Evolutionary conservation across 164 flowering plant genomes (phyloP).

Genomic region (Macadamia tetraphylla): DNA sequence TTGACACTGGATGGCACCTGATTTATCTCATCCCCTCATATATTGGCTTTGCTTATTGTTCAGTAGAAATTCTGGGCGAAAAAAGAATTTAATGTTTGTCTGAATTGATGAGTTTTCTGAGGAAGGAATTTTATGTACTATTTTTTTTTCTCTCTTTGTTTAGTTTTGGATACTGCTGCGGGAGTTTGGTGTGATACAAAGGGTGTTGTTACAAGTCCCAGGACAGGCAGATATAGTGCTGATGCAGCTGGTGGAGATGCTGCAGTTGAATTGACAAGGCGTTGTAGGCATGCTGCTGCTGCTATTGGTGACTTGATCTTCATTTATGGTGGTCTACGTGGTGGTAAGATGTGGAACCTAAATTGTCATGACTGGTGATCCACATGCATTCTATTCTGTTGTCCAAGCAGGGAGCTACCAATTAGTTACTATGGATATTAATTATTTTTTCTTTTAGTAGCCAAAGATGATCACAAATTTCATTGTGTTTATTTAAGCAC

Average conservation of each 20-base stretch:
- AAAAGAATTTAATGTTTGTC: no score
- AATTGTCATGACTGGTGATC: neutral
- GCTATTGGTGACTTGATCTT: conserved; percentile 93
- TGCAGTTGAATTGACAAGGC: conserved; percentile 91
- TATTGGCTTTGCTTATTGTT: no score
- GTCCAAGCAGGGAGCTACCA: neutral
- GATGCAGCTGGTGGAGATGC: conserved; percentile 99
- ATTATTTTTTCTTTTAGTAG: neutral
- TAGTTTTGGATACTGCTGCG: conserved; percentile 99
- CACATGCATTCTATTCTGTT: neutral
- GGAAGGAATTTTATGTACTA: neutral
- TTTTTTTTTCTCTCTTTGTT: conserved; percentile 15
- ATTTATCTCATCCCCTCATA: no score
- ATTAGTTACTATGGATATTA: neutral
- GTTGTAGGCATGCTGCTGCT: conserved; percentile 99
- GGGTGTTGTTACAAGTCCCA: conserved; percentile 92
- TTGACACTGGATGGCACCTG: no score
- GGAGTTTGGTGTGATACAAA: conserved; percentile 99
- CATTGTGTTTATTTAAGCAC: neutral
- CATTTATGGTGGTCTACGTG: conserved; percentile 98
- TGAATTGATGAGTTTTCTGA: no score
- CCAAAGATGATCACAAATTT: neutral
- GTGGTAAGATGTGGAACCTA: conserved; percentile 56
- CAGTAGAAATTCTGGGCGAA: no score
- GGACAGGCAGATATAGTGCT: conserved; percentile 94